Percentiles rank a stretch among this genome's conserved stretches.
phyloP scores from a whole-genome alignment of 2,329 filamentous ascomycete genomes.

The Trichoderma afroharzianum region DNA sequence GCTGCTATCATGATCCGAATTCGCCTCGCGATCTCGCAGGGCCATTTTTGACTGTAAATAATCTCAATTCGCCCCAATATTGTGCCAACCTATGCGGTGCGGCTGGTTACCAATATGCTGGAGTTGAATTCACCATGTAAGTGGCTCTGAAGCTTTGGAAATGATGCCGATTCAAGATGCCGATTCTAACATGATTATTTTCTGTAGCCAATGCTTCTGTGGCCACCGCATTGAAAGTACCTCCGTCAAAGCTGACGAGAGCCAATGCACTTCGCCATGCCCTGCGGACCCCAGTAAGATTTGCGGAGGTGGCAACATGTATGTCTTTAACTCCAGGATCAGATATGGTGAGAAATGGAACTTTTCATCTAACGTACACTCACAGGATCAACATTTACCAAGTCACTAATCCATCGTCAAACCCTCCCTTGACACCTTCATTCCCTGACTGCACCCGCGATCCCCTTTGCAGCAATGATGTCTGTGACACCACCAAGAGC shows the following conservation, averaged over 20 bases:
- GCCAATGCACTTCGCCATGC: slow-evolving; percentile 15
- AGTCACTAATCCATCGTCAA: slow-evolving; percentile 17
- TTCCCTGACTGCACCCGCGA: slow-evolving; percentile 28
- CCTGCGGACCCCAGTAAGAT: slow-evolving; percentile 17
- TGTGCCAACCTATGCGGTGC: slow-evolving; percentile 21
- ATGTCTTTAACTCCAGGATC: background rate
- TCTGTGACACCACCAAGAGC: slow-evolving; percentile 44
- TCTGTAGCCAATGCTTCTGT: slow-evolving; percentile 20
- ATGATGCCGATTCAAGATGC: background rate
- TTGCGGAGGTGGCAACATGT: slow-evolving; percentile 19
- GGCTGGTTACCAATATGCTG: slow-evolving; percentile 19
- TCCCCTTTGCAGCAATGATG: slow-evolving; percentile 29
- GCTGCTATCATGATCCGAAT: slow-evolving; percentile 19
- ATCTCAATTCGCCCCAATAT: slow-evolving; percentile 18
- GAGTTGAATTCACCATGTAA: slow-evolving; percentile 20
- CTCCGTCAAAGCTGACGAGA: slow-evolving; percentile 18
- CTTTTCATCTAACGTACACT: background rate
- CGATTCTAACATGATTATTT: background rate
- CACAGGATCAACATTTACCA: slow-evolving; percentile 20
- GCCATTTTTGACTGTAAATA: slow-evolving; percentile 15
- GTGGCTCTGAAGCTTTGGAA: background rate
- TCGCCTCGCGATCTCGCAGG: slow-evolving; percentile 18
- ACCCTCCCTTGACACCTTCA: slow-evolving; percentile 15
- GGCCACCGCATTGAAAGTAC: slow-evolving; percentile 18
- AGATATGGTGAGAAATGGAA: background rate